These are phyloP conservation scores for Postia placenta DNA, from an alignment of 768 basidiomycete species.

Conservation along the genomic window DNA sequence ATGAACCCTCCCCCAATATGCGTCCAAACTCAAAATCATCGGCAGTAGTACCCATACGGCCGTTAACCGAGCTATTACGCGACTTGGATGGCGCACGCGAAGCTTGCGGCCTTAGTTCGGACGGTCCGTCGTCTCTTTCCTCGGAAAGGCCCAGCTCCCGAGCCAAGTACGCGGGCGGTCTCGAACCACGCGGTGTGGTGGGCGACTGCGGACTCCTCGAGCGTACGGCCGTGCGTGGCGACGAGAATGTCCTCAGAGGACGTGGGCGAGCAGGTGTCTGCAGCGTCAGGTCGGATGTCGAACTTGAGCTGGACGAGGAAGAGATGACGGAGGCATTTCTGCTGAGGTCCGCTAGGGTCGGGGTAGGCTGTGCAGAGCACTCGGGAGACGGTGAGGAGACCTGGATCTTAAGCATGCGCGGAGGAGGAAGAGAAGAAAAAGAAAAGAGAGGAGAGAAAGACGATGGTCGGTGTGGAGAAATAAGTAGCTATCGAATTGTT, in stretches of 20 bases:
- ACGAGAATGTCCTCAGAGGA: slow-evolving; percentile 57
- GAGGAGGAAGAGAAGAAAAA: slow-evolving; percentile 8
- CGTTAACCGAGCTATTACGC: slow-evolving; percentile 41
- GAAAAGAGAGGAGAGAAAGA: slow-evolving; percentile 8
- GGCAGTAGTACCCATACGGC: slow-evolving; percentile 30
- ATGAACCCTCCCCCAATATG: slow-evolving; percentile 77
- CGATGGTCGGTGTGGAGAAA: not conserved
- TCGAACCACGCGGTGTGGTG: slow-evolving; percentile 26
- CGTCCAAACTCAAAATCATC: slow-evolving; percentile 72
- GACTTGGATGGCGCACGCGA: slow-evolving; percentile 31
- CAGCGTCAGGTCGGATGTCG: slow-evolving; percentile 35
- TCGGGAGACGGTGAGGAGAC: slow-evolving; percentile 28
- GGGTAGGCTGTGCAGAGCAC: slow-evolving; percentile 21
- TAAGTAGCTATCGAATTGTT: slow-evolving; percentile 2
- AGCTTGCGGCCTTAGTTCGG: slow-evolving; percentile 12
- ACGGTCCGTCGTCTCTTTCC: slow-evolving; percentile 17
- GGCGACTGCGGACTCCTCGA: slow-evolving; percentile 46
- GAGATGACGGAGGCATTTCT: slow-evolving; percentile 76
- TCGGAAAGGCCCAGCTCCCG: slow-evolving; percentile 44
- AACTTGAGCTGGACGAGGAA: slow-evolving; percentile 53
- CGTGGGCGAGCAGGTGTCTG: slow-evolving; percentile 40
- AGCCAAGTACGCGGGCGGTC: slow-evolving; percentile 53
- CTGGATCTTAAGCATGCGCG: slow-evolving; percentile 34
- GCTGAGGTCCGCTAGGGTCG: slow-evolving; percentile 57
- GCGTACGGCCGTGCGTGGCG: slow-evolving; percentile 37